phyloP scores from a whole-genome alignment of 1,139 yeast genomes.

The Kodamaea sp. region DNA sequence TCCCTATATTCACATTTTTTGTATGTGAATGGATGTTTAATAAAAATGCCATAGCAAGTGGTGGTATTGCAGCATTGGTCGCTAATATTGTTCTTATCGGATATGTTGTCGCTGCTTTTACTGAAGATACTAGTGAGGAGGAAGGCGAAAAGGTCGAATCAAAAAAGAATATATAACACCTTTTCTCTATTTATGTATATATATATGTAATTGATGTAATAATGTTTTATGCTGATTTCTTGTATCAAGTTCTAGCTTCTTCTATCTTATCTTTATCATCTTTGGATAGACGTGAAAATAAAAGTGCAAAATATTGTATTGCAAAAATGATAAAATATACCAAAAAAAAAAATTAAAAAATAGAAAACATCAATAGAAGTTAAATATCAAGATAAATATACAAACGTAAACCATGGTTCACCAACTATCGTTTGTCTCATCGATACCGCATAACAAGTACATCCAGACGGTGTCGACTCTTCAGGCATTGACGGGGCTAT shows the following conservation, averaged over 20 bases:
- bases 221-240: not conserved
- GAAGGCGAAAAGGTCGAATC: slow-evolving; percentile 22
- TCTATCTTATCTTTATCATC: no score
- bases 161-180: slow-evolving; percentile 21
- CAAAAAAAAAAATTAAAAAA: not conserved
- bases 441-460: slow-evolving; percentile 41
- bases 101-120: slow-evolving; percentile 81
- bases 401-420: slow-evolving; percentile 36
- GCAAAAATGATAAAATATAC: slow-evolving; percentile 1
- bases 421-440: slow-evolving; percentile 40
- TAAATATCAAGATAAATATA: not conserved
- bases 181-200: not conserved
- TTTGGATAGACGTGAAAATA: no score
- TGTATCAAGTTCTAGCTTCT: not conserved
- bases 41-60: slow-evolving; percentile 68
- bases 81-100: slow-evolving; percentile 87
- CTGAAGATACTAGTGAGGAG: slow-evolving; percentile 58
- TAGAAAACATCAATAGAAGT: not conserved
- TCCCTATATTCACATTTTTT: slow-evolving; percentile 77
- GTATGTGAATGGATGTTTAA: slow-evolving; percentile 48
- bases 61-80: slow-evolving; percentile 83
- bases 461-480: slow-evolving; percentile 43
- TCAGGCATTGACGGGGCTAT: slow-evolving; percentile 43
- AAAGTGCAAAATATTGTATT: not conserved
- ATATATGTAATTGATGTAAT: not conserved